phyloP scores from a whole-genome alignment of 2,329 filamentous ascomycete species.

The Talaromyces sp. region DNA sequence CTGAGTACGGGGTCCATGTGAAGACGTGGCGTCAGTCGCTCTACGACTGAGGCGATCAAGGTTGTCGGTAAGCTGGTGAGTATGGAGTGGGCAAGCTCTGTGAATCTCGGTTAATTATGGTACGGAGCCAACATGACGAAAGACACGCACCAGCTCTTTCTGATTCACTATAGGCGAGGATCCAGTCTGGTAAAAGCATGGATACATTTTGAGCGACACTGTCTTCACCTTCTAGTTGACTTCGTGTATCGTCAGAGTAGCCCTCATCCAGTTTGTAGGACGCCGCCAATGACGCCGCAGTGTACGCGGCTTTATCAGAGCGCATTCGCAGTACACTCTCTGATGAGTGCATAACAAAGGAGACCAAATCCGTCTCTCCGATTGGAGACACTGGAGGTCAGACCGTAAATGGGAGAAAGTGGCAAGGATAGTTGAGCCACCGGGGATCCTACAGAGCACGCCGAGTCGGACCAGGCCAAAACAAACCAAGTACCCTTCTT shows the following conservation, averaged over 20 bases:
- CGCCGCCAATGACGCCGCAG: slow-evolving; percentile 30
- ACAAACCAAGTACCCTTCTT: not conserved
- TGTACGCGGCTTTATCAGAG: slow-evolving; percentile 23
- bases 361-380: not conserved
- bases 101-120: slow-evolving; percentile 1
- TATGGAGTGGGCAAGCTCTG: slow-evolving; percentile 77
- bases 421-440: not conserved
- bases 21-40: slow-evolving; percentile 74
- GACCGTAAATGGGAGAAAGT: not conserved
- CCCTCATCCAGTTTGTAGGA: slow-evolving; percentile 72
- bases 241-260: slow-evolving; percentile 72
- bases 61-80: slow-evolving; percentile 76
- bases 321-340: slow-evolving; percentile 27
- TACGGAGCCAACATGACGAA: slow-evolving; percentile 3
- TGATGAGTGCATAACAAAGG: slow-evolving; percentile 15
- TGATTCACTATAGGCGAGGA: slow-evolving; percentile 52
- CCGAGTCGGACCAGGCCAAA: slow-evolving; percentile 4
- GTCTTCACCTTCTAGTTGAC: slow-evolving; percentile 40
- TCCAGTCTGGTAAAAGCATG: slow-evolving; percentile 52
- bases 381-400: not conserved
- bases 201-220: slow-evolving; percentile 35
- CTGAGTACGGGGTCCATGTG: slow-evolving; percentile 88
- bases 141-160: slow-evolving; percentile 52
- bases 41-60: slow-evolving; percentile 73
- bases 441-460: not conserved